phyloP scores from a whole-genome alignment of 2,329 filamentous ascomycete species.

The Fusarium sp. region DNA sequence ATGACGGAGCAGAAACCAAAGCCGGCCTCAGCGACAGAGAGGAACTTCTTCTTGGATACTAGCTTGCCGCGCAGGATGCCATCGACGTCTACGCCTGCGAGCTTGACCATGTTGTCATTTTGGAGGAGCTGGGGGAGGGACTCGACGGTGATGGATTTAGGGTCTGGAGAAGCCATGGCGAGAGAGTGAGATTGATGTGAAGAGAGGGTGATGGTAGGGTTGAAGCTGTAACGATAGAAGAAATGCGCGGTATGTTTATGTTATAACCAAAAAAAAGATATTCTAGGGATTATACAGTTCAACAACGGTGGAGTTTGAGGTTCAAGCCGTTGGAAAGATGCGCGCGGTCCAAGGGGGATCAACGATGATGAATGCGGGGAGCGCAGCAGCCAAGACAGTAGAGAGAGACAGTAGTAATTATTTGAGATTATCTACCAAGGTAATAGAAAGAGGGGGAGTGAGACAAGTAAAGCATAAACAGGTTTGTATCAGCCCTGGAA shows the following conservation, averaged over 20 bases:
- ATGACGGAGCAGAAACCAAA: slow-evolving; percentile 96
- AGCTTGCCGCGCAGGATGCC: slow-evolving; percentile 89
- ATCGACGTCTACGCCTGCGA: slow-evolving; percentile 88
- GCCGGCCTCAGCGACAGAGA: slow-evolving; percentile 80
- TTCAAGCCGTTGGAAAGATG: not conserved
- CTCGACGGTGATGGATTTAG: slow-evolving; percentile 63
- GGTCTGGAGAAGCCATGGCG: slow-evolving; percentile 41
- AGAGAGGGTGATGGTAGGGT: not conserved
- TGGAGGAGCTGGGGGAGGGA: slow-evolving; percentile 73
- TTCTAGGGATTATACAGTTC: not conserved
- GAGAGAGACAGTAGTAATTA: not conserved
- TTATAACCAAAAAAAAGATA: not conserved
- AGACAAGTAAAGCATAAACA: slow-evolving; percentile 7
- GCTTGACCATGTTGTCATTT: slow-evolving; percentile 81
- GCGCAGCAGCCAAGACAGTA: not conserved
- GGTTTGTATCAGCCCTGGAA: not conserved
- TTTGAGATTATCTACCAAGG: not conserved
- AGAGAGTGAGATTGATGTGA: not conserved
- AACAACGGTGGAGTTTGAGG: not conserved
- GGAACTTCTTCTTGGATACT: slow-evolving; percentile 91
- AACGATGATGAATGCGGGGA: not conserved
- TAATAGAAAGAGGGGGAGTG: not conserved
- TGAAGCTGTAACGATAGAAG: not conserved
- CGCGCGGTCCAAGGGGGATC: not conserved
- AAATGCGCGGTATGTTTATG: not conserved